phyloP scores from a whole-genome alignment of 805 yeast species.

The Yarrowia osloensis region DNA sequence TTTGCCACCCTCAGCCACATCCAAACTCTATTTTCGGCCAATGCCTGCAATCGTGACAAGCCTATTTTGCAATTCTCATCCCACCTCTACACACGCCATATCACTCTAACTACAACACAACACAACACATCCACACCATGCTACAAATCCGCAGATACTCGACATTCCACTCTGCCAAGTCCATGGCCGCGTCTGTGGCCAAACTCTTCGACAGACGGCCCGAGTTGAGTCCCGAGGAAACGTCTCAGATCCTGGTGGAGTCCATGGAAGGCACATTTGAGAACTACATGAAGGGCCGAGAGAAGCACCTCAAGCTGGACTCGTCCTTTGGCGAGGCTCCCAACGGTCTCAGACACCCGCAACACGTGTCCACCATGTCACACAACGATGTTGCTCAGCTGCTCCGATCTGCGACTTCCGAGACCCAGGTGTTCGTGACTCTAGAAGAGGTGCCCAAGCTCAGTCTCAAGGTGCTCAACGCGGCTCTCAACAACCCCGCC shows the following conservation, averaged over 20 bases:
- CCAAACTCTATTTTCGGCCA: background rate
- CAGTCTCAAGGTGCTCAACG: conserved; percentile 20
- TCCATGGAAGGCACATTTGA: conserved; percentile 23
- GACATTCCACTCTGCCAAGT: conserved; percentile 17
- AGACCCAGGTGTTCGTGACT: conserved; percentile 20
- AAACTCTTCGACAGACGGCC: conserved; percentile 20
- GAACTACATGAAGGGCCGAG: conserved; percentile 15
- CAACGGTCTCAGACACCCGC: conserved; percentile 29
- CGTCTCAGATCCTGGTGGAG: conserved; percentile 22
- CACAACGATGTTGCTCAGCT: background rate
- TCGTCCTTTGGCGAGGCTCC: conserved; percentile 14
- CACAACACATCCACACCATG: background rate
- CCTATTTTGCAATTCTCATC: background rate
- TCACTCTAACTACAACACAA: background rate
- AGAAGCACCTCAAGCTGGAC: background rate
- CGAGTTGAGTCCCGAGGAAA: conserved; percentile 2
- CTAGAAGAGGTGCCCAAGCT: conserved; percentile 26
- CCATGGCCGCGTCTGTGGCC: conserved; percentile 25
- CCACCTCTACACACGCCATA: background rate
- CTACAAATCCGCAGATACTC: conserved; percentile 12
- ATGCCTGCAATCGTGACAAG: background rate
- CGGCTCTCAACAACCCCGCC: conserved; percentile 15
- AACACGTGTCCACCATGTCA: conserved; percentile 5
- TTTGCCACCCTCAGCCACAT: background rate
- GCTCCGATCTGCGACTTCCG: background rate